Conservation (phyloP, 441 rosid genomes). For the Gossypium trilobum region DNA sequence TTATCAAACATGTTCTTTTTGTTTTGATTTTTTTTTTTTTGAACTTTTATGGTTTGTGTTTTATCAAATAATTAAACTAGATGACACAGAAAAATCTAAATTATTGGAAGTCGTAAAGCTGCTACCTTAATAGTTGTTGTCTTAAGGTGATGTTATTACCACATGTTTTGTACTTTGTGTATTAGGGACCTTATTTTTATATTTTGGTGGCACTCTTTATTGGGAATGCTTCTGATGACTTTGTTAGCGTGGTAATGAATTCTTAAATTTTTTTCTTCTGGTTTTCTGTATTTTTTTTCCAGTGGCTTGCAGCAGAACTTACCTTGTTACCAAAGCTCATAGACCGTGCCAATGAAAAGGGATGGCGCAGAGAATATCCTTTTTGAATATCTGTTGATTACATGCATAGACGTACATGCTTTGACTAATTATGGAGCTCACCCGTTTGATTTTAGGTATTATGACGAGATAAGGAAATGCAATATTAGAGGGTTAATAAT, state of each 20-base stretch:
- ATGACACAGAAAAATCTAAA: neutral
- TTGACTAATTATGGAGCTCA: neutral
- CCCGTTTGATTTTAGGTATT: neutral
- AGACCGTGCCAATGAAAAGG: constrained; percentile 77
- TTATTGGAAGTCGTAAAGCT: neutral
- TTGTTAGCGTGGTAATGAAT: constrained; percentile 1
- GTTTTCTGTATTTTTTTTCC: constrained; percentile 1
- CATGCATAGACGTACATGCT: neutral
- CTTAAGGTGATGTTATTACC: neutral
- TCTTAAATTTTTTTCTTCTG: constrained; percentile 17
- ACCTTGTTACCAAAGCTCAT: constrained; percentile 49
- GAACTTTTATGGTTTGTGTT: neutral
- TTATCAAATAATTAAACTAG: neutral
- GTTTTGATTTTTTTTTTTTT: neutral
- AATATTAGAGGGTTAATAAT: neutral
- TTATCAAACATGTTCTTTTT: neutral
- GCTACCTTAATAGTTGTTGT: neutral
- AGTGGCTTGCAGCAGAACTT: constrained; percentile 74
- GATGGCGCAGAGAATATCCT: constrained; percentile 98
- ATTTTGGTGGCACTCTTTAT: constrained; percentile 7
- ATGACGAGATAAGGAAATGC: neutral
- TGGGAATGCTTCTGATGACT: neutral
- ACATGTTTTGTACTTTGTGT: neutral
- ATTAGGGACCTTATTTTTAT: neutral
- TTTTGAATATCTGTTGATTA: constrained; percentile 15